These are phyloP conservation scores for Vitis rupestris DNA, from an alignment of 164 flowering plant genomes.

Conservation along the genomic window DNA sequence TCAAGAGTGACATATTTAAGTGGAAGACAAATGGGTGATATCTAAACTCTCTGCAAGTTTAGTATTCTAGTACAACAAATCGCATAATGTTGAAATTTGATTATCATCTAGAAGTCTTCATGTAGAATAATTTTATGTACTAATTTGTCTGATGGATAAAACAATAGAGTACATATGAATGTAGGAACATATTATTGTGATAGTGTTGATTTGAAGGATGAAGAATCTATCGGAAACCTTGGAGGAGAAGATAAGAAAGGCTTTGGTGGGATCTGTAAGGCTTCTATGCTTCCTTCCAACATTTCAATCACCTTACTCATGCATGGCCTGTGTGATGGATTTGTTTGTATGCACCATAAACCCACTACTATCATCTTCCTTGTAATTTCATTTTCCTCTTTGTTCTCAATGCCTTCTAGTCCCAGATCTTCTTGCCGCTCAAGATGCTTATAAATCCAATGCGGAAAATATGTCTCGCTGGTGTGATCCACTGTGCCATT, in stretches of 20 bases:
- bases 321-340: background rate
- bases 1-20: no score
- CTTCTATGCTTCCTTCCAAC: slow-evolving; percentile 1
- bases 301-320: slow-evolving; percentile 4
- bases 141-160: background rate
- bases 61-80: no score
- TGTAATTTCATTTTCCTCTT: background rate
- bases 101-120: no score
- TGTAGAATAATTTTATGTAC: no score
- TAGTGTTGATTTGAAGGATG: background rate
- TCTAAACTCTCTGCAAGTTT: no score
- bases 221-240: background rate
- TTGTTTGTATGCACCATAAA: slow-evolving; percentile 3
- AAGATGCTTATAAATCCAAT: slow-evolving; percentile 4
- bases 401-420: background rate
- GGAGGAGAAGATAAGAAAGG: background rate
- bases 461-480: slow-evolving; percentile 5
- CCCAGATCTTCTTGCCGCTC: background rate
- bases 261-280: slow-evolving; percentile 1
- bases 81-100: no score
- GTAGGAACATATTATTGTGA: background rate
- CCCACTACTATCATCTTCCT: background rate
- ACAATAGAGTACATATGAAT: background rate
- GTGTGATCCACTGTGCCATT: background rate
- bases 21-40: no score